These are phyloP conservation scores for Botrytis byssoidea DNA, from an alignment of 2,329 filamentous ascomycete species.

Conservation along the genomic window DNA sequence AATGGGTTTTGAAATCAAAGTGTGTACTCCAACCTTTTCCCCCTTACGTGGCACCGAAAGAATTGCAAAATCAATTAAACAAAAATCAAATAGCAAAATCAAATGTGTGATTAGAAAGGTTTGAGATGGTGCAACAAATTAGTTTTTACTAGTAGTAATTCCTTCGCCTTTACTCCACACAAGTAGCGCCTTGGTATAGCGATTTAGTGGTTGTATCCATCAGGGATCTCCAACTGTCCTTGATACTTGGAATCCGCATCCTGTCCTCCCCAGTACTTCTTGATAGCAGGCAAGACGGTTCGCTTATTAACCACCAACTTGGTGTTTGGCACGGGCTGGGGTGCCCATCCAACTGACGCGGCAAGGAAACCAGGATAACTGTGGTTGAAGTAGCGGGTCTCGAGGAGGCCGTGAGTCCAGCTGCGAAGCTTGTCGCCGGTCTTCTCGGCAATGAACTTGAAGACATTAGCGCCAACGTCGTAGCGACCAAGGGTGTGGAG, in stretches of 20 bases:
- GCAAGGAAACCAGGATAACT: slow-evolving; percentile 46
- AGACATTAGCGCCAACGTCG: slow-evolving; percentile 73
- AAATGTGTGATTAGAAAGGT: neutral
- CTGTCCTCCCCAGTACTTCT: slow-evolving; percentile 32
- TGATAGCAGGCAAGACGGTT: slow-evolving; percentile 36
- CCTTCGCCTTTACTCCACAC: neutral
- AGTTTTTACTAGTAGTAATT: neutral
- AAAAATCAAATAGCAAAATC: neutral
- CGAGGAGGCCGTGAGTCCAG: slow-evolving; percentile 35
- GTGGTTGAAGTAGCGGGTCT: slow-evolving; percentile 45
- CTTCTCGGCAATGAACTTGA: slow-evolving; percentile 56
- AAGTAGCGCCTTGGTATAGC: neutral
- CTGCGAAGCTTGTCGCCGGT: slow-evolving; percentile 52
- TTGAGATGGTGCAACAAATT: neutral
- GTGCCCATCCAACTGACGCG: slow-evolving; percentile 30
- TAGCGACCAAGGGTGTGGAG: slow-evolving; percentile 68
- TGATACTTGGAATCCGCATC: slow-evolving; percentile 36
- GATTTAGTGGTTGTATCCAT: slow-evolving; percentile 27
- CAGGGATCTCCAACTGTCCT: slow-evolving; percentile 37
- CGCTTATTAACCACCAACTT: slow-evolving; percentile 34
- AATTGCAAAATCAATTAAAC: neutral
- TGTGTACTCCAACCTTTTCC: neutral
- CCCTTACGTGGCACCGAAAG: neutral
- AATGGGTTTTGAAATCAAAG: neutral
- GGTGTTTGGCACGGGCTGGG: slow-evolving; percentile 40